These are phyloP conservation scores for Nepenthes alata DNA, from an alignment of 179 eudicot genomes.

Conservation along the genomic window DNA sequence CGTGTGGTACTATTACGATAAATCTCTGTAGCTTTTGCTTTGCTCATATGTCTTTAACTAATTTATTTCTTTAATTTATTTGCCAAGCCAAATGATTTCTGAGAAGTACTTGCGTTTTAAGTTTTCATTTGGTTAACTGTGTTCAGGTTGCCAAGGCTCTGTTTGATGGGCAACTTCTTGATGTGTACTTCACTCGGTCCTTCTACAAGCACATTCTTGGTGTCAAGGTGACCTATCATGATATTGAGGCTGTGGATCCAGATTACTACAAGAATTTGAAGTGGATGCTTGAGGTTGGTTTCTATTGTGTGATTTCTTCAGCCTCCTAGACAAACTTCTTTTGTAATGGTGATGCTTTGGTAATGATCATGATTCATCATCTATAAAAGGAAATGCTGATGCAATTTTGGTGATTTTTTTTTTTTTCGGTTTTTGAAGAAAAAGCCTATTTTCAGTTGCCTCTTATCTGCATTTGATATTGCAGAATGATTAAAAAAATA, in stretches of 20 bases:
- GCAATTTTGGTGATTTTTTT: too few species aligned
- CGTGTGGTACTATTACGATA: slow-evolving; percentile 61
- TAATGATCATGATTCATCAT: background rate
- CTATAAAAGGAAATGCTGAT: background rate
- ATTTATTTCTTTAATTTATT: too few species aligned
- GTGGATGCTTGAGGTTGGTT: slow-evolving; percentile 95
- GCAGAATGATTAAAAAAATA: too few species aligned
- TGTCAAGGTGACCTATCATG: slow-evolving; percentile 97
- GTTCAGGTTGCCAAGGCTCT: slow-evolving; percentile 91
- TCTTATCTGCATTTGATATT: background rate
- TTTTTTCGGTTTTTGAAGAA: background rate
- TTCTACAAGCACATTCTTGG: slow-evolving; percentile 98
- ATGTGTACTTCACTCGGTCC: slow-evolving; percentile 96
- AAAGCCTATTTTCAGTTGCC: background rate
- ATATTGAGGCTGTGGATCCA: slow-evolving; percentile 98
- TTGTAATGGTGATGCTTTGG: background rate
- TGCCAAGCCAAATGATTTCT: too few species aligned
- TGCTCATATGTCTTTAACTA: too few species aligned
- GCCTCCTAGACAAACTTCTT: background rate
- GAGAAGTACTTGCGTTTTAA: background rate
- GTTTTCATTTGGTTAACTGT: background rate
- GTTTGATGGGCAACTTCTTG: slow-evolving; percentile 88
- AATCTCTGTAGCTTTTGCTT: too few species aligned
- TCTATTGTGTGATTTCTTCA: background rate
- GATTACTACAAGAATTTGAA: slow-evolving; percentile 94